Base-by-base conservation (phyloP, 1,139 yeast genomes). In the Lodderomyces pseudojiufengensis region DNA sequence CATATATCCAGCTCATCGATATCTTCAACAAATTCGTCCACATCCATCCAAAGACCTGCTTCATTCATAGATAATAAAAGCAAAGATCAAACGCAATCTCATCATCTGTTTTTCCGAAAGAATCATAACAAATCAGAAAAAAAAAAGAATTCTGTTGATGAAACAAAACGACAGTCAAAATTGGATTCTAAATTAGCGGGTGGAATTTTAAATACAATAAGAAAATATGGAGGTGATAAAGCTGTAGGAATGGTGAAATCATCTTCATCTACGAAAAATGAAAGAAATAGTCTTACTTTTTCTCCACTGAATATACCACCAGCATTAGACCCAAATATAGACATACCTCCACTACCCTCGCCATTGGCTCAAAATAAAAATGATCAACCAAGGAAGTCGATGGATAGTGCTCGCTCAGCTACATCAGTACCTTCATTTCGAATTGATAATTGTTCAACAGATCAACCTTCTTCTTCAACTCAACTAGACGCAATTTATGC, bases 81-180 rank as follows among this genome's bases (percentile, higher is more conserved):
- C 8, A 57, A 54, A 31, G 63, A 48, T 9, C 34, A 47, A 6
- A 15, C 29, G 29, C 21, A 33, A 20, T 40, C 49, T n/a, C 71
- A 78, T 1, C 72, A 74, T 4, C 67, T 73, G 37, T 68, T 82
- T 39, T 79, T 80, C 55, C 64, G 83, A 42, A 73, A 77, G 41
- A 84, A 77, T 46, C 67, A 75, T 42, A 67, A 80, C 10, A 71
- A 70, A 10, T 7, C 16, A 20, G 27, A 34, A 75, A 28, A 30
- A 36, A 35, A 30, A 33, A 33, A 36, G 36, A 18, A 24, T 24
- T 12, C 30, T n/a, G n/a, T 11, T 14, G 40, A 40, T 25, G 40
- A 35, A 14, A 35, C 24, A 20, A 37, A 23, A 34, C 27, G 23
- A 23, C 36, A 20, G 22, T 37, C 24, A 5, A 38, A 44, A 25